Base-by-base conservation (phyloP, 1,139 yeast species). In the Scheffersomyces quercinus region DNA sequence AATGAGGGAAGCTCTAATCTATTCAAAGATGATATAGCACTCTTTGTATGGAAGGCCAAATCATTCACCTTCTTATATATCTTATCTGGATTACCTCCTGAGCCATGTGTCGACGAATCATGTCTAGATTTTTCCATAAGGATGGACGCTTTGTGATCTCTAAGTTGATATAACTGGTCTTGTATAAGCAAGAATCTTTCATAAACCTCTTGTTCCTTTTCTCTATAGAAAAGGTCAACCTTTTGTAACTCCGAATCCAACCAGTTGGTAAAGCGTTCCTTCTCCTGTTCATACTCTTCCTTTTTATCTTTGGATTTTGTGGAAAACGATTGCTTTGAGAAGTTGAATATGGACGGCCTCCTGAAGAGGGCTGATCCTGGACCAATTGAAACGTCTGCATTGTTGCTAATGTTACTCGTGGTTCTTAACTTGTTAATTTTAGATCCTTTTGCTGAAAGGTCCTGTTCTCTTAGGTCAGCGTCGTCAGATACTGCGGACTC, bases 161-260 rank as follows among this genome's bases (percentile, higher is more conserved):
- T 70, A 46, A 88, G 59, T 48, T 81, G 84, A 48, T 76, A 76
- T 37, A 88, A 60, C 59, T 88, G 96, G 51, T 81, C 87, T 53
- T 85, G 87, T 16, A 88, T 59, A 8, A 84, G 59, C 12, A 82
- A 64, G 52, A 79, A 84, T 47, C 91, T 68, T 44, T 81, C 81
- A 38, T 81, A 73, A 0, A 78, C 81, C 35, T 81, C 85, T 29
- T 71, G 70, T 55, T 87, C 95, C 53, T 76, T 81, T 36, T 75
- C 80, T 37, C 60, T 66, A 59, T 77, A 88, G 57, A 88, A 88
- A 0, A 36, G 44, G 39, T 86, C 83, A 9, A 88, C 85, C 56
- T 83, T 85, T 3, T 40, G 47, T 16, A 83, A 68, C 56, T 88
- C 83, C 0, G 53, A 45, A 42, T 85, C 82, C 4, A 87, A 69